Conservation (phyloP, 2,329 filamentous ascomycete species). For the Apiospora arundinis region DNA sequence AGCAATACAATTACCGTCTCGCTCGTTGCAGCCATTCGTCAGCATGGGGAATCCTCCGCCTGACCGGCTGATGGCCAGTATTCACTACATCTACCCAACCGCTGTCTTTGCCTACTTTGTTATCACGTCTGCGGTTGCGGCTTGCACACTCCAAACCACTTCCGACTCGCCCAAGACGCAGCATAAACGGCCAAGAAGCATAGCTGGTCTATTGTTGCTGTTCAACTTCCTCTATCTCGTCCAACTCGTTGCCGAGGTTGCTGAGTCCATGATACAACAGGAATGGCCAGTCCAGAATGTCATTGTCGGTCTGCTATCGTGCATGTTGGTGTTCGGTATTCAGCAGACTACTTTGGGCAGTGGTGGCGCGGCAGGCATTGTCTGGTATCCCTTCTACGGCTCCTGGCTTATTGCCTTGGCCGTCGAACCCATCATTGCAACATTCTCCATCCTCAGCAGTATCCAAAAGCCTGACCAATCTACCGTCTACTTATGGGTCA, state of each 20-base stretch:
- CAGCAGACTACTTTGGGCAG: conserved; percentile 59
- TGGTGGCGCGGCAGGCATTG: conserved; percentile 51
- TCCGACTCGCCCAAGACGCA: conserved; percentile 41
- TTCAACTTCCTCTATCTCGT: conserved; percentile 53
- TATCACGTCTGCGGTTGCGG: conserved; percentile 54
- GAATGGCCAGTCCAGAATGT: conserved; percentile 52
- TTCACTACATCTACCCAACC: conserved; percentile 67
- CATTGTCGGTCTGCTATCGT: conserved; percentile 65
- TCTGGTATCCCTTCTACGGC: conserved; percentile 70
- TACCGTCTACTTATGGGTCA: conserved; percentile 34
- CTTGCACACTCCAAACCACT: conserved; percentile 60
- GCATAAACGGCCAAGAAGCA: conserved; percentile 49
- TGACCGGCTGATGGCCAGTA: conserved; percentile 44
- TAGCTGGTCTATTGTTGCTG: conserved; percentile 50
- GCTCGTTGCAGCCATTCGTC: neutral
- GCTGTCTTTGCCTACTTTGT: conserved; percentile 64
- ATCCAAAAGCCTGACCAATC: conserved; percentile 27
- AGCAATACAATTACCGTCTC: neutral
- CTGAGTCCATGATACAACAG: conserved; percentile 42
- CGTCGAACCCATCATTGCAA: conserved; percentile 58
- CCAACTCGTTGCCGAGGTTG: conserved; percentile 51
- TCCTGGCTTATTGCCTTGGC: conserved; percentile 65
- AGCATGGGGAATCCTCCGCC: neutral
- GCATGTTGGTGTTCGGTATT: conserved; percentile 68
- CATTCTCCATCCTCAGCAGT: conserved; percentile 42